Conservation (phyloP, 106 monocot species). For the Allium cepa region DNA sequence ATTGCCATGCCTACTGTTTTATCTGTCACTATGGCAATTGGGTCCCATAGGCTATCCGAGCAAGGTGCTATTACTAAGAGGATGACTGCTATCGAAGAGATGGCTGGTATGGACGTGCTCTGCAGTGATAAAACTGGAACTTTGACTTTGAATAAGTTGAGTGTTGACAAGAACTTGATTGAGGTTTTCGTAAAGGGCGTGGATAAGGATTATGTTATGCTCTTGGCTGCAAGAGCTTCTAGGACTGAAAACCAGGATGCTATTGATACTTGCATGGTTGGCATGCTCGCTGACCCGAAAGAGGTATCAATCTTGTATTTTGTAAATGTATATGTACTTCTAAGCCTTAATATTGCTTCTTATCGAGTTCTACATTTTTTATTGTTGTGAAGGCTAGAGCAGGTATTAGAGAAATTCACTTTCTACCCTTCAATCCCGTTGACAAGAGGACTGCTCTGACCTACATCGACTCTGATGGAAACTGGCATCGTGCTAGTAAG, state of each 20-base stretch:
- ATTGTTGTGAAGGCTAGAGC: constrained; percentile 41
- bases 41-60: constrained; percentile 65
- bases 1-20: constrained; percentile 92
- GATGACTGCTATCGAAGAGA: constrained; percentile 52
- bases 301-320: constrained; percentile 30
- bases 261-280: constrained; percentile 80
- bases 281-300: constrained; percentile 76
- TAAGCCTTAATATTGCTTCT: neutral
- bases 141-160: constrained; percentile 70
- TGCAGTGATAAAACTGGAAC: constrained; percentile 69
- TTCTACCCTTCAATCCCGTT: constrained; percentile 86
- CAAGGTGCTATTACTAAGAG: constrained; percentile 66
- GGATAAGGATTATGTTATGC: constrained; percentile 43
- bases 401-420: constrained; percentile 67
- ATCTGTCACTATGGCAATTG: constrained; percentile 85
- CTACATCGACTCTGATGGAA: constrained; percentile 50
- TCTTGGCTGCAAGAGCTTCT: constrained; percentile 71
- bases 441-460: constrained; percentile 87
- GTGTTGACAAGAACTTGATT: constrained; percentile 53
- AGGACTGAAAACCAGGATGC: constrained; percentile 82
- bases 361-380: neutral
- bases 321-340: neutral
- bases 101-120: constrained; percentile 66
- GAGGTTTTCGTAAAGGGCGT: constrained; percentile 65
- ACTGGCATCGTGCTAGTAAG: constrained; percentile 78